phyloP scores from a whole-genome alignment of 306 rosid species.

The Cyamopsis tetragonoloba region DNA sequence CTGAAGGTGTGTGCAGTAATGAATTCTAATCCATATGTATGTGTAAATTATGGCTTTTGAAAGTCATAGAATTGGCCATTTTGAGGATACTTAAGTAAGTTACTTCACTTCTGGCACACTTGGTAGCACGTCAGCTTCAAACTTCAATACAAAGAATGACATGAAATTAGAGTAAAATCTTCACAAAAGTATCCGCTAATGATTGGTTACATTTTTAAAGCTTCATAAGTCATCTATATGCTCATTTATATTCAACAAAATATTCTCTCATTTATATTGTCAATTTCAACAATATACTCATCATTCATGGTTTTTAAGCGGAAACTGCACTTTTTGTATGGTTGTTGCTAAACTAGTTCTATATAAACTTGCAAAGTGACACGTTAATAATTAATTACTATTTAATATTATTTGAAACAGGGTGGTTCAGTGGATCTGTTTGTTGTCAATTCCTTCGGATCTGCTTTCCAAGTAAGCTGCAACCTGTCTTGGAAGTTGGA shows the following conservation, averaged over 20 bases:
- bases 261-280: constrained; percentile 5
- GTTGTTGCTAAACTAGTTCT: constrained; percentile 17
- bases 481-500: not conserved
- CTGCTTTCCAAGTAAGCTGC: constrained; percentile 78
- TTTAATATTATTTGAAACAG: constrained; percentile 46
- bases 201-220: not conserved
- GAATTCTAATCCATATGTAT: not conserved
- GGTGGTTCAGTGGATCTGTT: constrained; percentile 80
- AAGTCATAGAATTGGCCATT: not conserved
- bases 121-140: not conserved
- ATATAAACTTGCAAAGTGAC: not conserved
- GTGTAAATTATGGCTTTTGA: constrained; percentile 5
- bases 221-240: not conserved
- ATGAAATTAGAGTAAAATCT: not conserved
- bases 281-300: not conserved
- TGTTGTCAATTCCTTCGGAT: constrained; percentile 89
- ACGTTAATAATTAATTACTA: constrained; percentile 3
- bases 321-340: not conserved
- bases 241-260: too few relatives aligned
- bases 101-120: not conserved
- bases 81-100: not conserved
- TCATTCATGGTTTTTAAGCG: constrained; percentile 1
- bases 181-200: not conserved
- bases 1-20: constrained; percentile 52
- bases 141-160: not conserved